Conservation (phyloP, 371 early-diverging fungal species). For the Mucor saturninus region DNA sequence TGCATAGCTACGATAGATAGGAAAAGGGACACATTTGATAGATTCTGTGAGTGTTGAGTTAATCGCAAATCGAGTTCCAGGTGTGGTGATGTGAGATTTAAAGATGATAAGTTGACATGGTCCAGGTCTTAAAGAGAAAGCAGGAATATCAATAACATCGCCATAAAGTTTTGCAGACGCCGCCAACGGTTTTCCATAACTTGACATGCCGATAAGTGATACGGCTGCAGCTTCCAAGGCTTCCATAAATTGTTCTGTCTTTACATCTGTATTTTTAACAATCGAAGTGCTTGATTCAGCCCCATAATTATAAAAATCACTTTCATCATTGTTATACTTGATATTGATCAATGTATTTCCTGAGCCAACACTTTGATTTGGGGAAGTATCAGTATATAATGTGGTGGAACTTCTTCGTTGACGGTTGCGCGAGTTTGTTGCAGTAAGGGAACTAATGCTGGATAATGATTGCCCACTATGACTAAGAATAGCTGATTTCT, state of each 20-base stretch:
- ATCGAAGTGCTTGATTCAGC: background rate
- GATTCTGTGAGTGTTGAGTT: conserved; percentile 37
- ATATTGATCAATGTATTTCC: background rate
- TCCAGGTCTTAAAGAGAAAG: conserved; percentile 33
- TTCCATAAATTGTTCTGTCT: conserved; percentile 22
- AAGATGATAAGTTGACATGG: conserved; percentile 47
- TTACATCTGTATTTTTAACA: background rate
- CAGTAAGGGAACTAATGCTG: conserved; percentile 6
- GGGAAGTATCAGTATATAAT: background rate
- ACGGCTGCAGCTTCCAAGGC: conserved; percentile 33
- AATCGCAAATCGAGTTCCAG: conserved; percentile 40
- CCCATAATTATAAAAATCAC: background rate
- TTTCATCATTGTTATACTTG: background rate
- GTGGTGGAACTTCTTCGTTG: background rate
- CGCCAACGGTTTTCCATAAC: conserved; percentile 30
- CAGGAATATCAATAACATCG: conserved; percentile 43
- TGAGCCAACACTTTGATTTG: background rate
- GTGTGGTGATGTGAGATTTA: conserved; percentile 35
- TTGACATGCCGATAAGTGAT: conserved; percentile 25
- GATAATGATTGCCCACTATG: conserved; percentile 31
- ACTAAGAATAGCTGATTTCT: conserved; percentile 27
- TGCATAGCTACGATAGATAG: conserved; percentile 36
- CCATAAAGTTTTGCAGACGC: conserved; percentile 32
- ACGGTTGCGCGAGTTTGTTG: background rate
- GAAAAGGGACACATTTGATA: conserved; percentile 41